phyloP scores from a whole-genome alignment of 176 grass and related monocot genomes.

The Eleusine indica region DNA sequence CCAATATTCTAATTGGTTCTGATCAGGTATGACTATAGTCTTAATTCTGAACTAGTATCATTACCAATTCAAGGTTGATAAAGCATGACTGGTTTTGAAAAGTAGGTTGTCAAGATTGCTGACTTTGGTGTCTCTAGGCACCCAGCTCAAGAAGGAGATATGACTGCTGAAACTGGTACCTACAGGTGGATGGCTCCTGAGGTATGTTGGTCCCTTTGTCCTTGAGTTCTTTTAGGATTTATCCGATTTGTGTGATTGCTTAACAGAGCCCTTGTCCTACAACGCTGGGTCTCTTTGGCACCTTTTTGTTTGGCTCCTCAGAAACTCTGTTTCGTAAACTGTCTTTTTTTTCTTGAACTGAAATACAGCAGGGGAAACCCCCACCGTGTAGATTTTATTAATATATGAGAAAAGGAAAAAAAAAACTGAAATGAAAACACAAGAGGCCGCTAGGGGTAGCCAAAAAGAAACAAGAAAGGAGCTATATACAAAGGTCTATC shows the following conservation, averaged over 20 bases:
- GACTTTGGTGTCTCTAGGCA: conserved; percentile 94
- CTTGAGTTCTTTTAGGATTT: background rate
- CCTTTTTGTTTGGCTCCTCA: conserved; percentile 5
- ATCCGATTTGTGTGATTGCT: conserved; percentile 12
- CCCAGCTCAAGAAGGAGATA: conserved; percentile 65
- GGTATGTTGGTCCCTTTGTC: conserved; percentile 47
- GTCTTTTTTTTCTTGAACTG: no score
- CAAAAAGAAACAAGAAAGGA: no score
- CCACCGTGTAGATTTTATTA: no score
- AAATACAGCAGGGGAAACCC: no score
- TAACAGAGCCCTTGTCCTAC: background rate
- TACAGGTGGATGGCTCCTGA: conserved; percentile 99
- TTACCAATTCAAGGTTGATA: conserved; percentile 34
- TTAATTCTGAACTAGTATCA: background rate
- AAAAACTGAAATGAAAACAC: no score
- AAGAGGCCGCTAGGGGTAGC: no score
- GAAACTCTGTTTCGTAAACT: background rate
- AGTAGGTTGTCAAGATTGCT: conserved; percentile 87
- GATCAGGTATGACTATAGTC: conserved; percentile 55
- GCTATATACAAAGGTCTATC: no score
- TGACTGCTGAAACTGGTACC: conserved; percentile 99
- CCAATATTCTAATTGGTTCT: conserved; percentile 83
- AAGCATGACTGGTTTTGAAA: conserved; percentile 39
- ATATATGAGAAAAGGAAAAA: no score
- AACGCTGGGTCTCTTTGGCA: background rate